Evolutionary conservation across 306 rosid genomes (phyloP).

Genomic region (Vicia sativa): DNA sequence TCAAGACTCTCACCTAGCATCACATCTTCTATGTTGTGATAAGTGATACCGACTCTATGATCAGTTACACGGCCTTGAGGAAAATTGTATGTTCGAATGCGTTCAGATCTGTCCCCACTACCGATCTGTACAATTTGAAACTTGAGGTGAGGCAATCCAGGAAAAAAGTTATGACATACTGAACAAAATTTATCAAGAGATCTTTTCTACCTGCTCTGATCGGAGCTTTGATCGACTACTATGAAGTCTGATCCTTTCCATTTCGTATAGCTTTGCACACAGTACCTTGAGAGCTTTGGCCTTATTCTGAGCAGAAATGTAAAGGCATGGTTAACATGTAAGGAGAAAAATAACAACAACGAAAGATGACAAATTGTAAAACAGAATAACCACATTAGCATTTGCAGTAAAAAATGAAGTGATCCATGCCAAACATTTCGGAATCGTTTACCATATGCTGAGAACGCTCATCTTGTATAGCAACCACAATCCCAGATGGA

Average conservation of each 20-base stretch:
- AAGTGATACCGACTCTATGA: slow-evolving; percentile 84
- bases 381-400: slow-evolving; percentile 27
- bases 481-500: slow-evolving; percentile 76
- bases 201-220: slow-evolving; percentile 67
- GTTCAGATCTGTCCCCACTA: slow-evolving; percentile 92
- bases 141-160: slow-evolving; percentile 32
- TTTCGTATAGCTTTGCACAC: slow-evolving; percentile 88
- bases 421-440: slow-evolving; percentile 22
- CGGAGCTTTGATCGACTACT: slow-evolving; percentile 73
- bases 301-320: slow-evolving; percentile 65
- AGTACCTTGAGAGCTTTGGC: slow-evolving; percentile 86
- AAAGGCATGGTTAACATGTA: slow-evolving; percentile 12
- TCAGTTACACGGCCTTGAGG: slow-evolving; percentile 96
- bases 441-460: slow-evolving; percentile 73
- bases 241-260: slow-evolving; percentile 75
- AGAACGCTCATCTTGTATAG: slow-evolving; percentile 95
- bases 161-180: slow-evolving; percentile 16
- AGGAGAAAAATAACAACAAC: slow-evolving; percentile 2
- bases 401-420: slow-evolving; percentile 10
- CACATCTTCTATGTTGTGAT: slow-evolving; percentile 76
- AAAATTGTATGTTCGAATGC: slow-evolving; percentile 88
- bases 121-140: slow-evolving; percentile 62
- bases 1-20: slow-evolving; percentile 83
- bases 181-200: slow-evolving; percentile 1
- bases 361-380: neutral